phyloP scores from a whole-genome alignment of 257 asterid genomes.

The Penstemon barbatus region DNA sequence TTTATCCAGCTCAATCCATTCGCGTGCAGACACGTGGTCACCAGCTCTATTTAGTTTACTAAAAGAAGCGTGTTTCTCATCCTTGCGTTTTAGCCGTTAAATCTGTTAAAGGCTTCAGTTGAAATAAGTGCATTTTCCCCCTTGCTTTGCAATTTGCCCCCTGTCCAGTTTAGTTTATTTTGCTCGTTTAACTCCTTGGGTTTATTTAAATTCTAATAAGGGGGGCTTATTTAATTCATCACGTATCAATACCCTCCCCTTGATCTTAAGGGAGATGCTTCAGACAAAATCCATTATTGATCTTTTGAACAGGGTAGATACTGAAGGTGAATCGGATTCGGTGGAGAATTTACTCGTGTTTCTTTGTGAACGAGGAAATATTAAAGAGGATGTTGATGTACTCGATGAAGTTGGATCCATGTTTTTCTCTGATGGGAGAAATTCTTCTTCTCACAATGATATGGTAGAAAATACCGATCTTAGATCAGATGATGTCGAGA shows the following conservation, averaged over 20 bases:
- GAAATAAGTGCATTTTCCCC: too few relatives aligned
- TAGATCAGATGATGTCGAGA: slow-evolving; percentile 25
- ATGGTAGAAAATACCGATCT: slow-evolving; percentile 26
- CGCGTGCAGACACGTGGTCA: too few relatives aligned
- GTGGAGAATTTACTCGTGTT: slow-evolving; percentile 50
- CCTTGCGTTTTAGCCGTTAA: too few relatives aligned
- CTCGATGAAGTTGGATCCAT: slow-evolving; percentile 67
- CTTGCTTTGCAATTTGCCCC: too few relatives aligned
- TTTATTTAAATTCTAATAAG: too few relatives aligned
- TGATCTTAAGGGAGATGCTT: slow-evolving; percentile 85
- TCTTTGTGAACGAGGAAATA: slow-evolving; percentile 81
- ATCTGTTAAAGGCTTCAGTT: too few relatives aligned
- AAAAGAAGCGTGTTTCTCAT: too few relatives aligned
- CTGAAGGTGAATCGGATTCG: slow-evolving; percentile 59
- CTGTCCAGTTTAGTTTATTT: too few relatives aligned
- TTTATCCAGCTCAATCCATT: too few relatives aligned
- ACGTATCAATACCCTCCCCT: too few relatives aligned
- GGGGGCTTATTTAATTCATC: slow-evolving; percentile 52
- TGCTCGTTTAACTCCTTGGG: too few relatives aligned
- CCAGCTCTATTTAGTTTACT: too few relatives aligned
- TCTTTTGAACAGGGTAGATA: slow-evolving; percentile 50
- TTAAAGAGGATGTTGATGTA: slow-evolving; percentile 66
- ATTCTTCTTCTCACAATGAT: slow-evolving; percentile 26
- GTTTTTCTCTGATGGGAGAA: slow-evolving; percentile 42
- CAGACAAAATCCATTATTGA: slow-evolving; percentile 49